Evolutionary conservation across 495 filamentous ascomycete species (phyloP).

Genomic region (Xylaria grammica): DNA sequence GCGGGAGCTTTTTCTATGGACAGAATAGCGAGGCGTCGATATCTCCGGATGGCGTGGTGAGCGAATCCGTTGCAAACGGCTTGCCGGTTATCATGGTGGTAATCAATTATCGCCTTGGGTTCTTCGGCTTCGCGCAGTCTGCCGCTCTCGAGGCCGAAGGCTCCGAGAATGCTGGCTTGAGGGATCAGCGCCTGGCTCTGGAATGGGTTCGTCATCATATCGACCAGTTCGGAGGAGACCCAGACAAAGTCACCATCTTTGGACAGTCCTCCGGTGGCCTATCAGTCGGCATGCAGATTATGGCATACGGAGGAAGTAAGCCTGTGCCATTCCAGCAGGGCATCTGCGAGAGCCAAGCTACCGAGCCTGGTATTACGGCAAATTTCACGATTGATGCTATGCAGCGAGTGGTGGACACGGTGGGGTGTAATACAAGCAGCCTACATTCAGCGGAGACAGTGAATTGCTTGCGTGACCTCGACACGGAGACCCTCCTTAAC

Average conservation of each 20-base stretch:
- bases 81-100: constrained; percentile 50
- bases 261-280: constrained; percentile 60
- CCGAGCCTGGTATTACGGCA: constrained; percentile 36
- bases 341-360: constrained; percentile 35
- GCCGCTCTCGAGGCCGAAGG: constrained; percentile 34
- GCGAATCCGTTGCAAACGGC: constrained; percentile 46
- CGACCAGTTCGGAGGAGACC: constrained; percentile 63
- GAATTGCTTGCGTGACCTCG: constrained; percentile 57
- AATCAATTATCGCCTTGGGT: constrained; percentile 53
- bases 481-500: constrained; percentile 56
- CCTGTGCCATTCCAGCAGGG: constrained; percentile 43
- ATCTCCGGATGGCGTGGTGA: constrained; percentile 49
- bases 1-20: constrained; percentile 44
- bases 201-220: constrained; percentile 65
- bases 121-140: constrained; percentile 38
- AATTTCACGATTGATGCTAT: constrained; percentile 35
- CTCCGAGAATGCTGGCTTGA: constrained; percentile 56
- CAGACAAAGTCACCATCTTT: constrained; percentile 56
- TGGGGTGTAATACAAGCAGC: constrained; percentile 54
- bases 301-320: constrained; percentile 44
- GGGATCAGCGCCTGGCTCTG: constrained; percentile 61
- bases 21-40: constrained; percentile 44
- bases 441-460: constrained; percentile 49
- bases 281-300: constrained; percentile 49
- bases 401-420: constrained; percentile 48